These are phyloP conservation scores for Xylaria sp. DNA, from an alignment of 2,329 filamentous ascomycete species.

Conservation along the genomic window DNA sequence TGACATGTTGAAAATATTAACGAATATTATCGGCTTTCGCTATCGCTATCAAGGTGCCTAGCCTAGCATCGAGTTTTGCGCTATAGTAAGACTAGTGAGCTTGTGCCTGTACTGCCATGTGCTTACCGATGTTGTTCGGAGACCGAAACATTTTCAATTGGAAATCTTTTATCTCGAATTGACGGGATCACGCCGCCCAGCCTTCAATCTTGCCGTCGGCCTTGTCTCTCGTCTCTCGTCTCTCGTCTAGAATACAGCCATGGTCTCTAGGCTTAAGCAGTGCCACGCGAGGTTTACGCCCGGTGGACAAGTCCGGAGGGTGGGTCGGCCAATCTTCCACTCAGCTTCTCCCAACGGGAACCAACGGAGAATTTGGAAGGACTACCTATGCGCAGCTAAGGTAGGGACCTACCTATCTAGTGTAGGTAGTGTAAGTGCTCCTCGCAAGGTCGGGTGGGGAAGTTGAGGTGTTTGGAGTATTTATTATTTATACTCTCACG, in stretches of 20 bases:
- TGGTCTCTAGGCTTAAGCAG: background rate
- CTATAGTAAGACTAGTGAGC: background rate
- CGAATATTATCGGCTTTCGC: background rate
- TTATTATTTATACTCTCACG: background rate
- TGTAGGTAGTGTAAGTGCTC: background rate
- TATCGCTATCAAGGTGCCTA: background rate
- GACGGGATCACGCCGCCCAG: constrained; percentile 13
- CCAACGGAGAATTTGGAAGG: background rate
- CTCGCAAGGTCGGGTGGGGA: constrained; percentile 4
- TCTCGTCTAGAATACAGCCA: background rate
- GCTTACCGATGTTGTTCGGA: constrained; percentile 1
- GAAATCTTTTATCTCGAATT: background rate
- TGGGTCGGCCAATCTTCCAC: background rate
- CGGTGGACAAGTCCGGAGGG: too few relatives aligned
- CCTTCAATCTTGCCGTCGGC: constrained; percentile 6
- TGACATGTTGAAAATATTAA: background rate
- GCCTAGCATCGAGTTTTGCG: background rate
- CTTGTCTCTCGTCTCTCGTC: background rate
- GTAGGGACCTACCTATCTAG: background rate
- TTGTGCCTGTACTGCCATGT: background rate
- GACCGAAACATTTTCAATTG: background rate
- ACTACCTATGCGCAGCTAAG: background rate
- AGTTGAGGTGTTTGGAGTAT: constrained; percentile 5
- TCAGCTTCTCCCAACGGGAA: background rate
- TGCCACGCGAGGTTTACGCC: too few relatives aligned